Percentiles rank a stretch among this genome's conserved stretches.
These are phyloP conservation scores for Sporothrix curviconia DNA, from an alignment of 2,329 filamentous ascomycete species.

Conservation along the genomic window DNA sequence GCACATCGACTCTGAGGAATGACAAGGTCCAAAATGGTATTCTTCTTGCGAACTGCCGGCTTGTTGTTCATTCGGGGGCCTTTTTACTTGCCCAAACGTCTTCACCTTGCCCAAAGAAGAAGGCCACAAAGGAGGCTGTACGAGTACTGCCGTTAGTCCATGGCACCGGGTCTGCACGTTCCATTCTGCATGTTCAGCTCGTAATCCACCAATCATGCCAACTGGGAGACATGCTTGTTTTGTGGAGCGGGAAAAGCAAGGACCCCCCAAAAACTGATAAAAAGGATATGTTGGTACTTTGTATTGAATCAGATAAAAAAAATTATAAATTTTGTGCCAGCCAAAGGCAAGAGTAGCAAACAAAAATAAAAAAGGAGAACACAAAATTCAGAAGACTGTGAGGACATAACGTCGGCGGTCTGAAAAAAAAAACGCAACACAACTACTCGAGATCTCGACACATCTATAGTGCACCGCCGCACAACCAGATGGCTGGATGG, in stretches of 20 bases:
- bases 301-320: too few species aligned
- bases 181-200: slow-evolving; percentile 1
- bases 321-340: too few species aligned
- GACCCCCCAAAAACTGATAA: too few species aligned
- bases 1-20: too few species aligned
- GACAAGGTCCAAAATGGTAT: too few species aligned
- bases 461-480: background rate
- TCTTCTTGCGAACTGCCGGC: background rate
- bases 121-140: slow-evolving; percentile 2
- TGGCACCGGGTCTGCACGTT: background rate
- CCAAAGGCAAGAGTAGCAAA: background rate
- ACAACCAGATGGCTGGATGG: background rate
- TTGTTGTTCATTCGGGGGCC: background rate
- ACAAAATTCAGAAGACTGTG: too few species aligned
- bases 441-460: background rate
- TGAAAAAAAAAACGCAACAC: background rate
- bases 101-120: background rate
- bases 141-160: background rate
- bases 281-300: too few species aligned
- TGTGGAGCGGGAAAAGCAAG: background rate
- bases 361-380: too few species aligned
- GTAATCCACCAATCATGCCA: background rate
- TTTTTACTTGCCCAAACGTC: background rate
- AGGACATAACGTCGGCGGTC: background rate
- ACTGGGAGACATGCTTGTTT: background rate